phyloP scores from a whole-genome alignment of 352 stramenopile species.

The Globisporangium uncinulatum region DNA sequence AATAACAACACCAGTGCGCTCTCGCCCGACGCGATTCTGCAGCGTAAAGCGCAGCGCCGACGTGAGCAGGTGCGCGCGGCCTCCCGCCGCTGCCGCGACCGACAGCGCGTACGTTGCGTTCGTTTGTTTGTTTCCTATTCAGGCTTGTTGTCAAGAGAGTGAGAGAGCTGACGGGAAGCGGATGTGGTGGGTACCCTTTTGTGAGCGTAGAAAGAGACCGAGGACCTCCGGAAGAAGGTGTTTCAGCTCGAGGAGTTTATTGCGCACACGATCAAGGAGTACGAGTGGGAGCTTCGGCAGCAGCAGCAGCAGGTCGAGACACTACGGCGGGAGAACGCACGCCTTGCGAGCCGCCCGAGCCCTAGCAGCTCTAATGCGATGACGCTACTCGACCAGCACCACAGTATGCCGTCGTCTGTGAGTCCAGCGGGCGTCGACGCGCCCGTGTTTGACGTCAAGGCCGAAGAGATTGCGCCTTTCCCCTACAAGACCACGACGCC shows the following conservation, averaged over 20 bases:
- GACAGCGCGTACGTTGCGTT: constrained; percentile 41
- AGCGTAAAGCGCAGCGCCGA: constrained; percentile 55
- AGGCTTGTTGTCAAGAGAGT: too few relatives aligned
- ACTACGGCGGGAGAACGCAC: constrained; percentile 39
- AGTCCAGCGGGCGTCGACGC: constrained; percentile 21
- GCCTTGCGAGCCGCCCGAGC: constrained; percentile 13
- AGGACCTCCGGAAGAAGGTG: constrained; percentile 62
- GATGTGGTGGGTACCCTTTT: too few relatives aligned
- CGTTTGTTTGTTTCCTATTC: too few relatives aligned
- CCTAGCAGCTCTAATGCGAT: not conserved
- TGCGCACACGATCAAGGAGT: constrained; percentile 44
- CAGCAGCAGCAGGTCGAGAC: constrained; percentile 34
- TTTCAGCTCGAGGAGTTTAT: constrained; percentile 70
- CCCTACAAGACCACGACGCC: not conserved
- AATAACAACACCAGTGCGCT: too few relatives aligned
- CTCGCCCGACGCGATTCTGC: constrained; percentile 42
- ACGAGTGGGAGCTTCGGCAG: constrained; percentile 44
- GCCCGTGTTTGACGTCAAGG: constrained; percentile 22
- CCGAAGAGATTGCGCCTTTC: constrained; percentile 20
- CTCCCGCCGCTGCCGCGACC: constrained; percentile 49
- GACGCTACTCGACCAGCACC: not conserved
- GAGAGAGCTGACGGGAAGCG: too few relatives aligned
- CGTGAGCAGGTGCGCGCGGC: constrained; percentile 58
- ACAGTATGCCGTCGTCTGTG: constrained; percentile 1
- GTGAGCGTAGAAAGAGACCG: constrained; percentile 37